Evolutionary conservation across 306 rosid species (phyloP).

Genomic region (Trifolium fragiferum): DNA sequence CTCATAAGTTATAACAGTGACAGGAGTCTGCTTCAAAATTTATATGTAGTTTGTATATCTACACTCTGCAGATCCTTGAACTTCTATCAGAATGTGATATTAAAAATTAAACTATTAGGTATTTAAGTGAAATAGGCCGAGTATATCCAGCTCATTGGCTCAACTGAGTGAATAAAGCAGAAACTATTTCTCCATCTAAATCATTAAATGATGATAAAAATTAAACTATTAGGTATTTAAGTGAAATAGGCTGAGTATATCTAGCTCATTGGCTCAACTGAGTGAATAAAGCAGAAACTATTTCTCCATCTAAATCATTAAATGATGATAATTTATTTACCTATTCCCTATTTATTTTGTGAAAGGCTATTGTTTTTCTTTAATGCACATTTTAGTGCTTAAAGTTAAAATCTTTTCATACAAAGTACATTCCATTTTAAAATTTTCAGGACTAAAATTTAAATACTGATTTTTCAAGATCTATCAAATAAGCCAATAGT

Average conservation of each 20-base stretch:
- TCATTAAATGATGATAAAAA: not conserved
- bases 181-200: constrained; percentile 13
- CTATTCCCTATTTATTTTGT: not conserved
- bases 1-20: not conserved
- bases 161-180: constrained; percentile 10
- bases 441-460: not conserved
- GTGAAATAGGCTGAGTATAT: constrained; percentile 20
- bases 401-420: constrained; percentile 8
- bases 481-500: constrained; percentile 10
- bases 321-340: constrained; percentile 3
- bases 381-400: constrained; percentile 14
- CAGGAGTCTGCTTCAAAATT: not conserved
- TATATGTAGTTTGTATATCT: constrained; percentile 3
- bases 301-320: constrained; percentile 7
- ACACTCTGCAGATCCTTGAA: not conserved
- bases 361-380: not conserved
- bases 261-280: constrained; percentile 6
- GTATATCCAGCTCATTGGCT: constrained; percentile 15
- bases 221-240: not conserved
- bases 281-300: constrained; percentile 14
- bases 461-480: constrained; percentile 1
- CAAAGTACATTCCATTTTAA: not conserved
- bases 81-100: not conserved
- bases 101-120: not conserved
- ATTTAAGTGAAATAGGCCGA: constrained; percentile 10